Evolutionary conservation across 1,284 basidiomycete genomes (phyloP).

Genomic region (Volvariella surrecta): DNA sequence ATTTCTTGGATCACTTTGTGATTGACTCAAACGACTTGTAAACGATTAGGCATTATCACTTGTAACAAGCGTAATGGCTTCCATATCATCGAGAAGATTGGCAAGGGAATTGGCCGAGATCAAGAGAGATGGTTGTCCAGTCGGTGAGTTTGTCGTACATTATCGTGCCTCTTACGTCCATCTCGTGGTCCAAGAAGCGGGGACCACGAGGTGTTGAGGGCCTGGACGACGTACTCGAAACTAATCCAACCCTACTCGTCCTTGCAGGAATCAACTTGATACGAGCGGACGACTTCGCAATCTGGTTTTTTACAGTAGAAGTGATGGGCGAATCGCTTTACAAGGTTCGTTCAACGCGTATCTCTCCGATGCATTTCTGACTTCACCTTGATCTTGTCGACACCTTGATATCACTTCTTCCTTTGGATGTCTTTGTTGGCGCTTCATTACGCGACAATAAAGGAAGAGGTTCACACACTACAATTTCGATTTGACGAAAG

Average conservation of each 20-base stretch:
- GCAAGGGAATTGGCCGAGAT: conserved; percentile 71
- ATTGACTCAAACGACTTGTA: not conserved
- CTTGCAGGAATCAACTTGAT: conserved; percentile 58
- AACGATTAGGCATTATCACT: not conserved
- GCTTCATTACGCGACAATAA: not conserved
- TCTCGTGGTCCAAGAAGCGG: too few relatives aligned
- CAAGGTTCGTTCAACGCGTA: conserved; percentile 32
- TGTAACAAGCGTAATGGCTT: conserved; percentile 34
- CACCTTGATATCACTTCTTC: conserved; percentile 2
- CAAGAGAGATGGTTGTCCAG: conserved; percentile 60
- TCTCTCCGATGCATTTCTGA: not conserved
- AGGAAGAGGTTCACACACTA: conserved; percentile 71
- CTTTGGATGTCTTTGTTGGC: not conserved
- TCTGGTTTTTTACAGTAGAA: conserved; percentile 68
- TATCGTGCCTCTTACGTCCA: too few relatives aligned
- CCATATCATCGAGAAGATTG: conserved; percentile 58
- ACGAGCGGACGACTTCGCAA: conserved; percentile 64
- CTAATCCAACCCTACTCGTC: conserved; percentile 1
- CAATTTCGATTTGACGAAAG: conserved; percentile 69
- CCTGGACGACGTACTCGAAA: too few relatives aligned
- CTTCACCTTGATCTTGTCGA: not conserved
- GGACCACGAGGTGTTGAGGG: too few relatives aligned
- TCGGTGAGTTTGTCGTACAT: conserved; percentile 41
- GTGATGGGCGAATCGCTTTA: conserved; percentile 74
- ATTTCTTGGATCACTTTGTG: not conserved